These are phyloP conservation scores for Sugiyamaella sp. DNA, from an alignment of 1,139 yeast species.

Conservation along the genomic window DNA sequence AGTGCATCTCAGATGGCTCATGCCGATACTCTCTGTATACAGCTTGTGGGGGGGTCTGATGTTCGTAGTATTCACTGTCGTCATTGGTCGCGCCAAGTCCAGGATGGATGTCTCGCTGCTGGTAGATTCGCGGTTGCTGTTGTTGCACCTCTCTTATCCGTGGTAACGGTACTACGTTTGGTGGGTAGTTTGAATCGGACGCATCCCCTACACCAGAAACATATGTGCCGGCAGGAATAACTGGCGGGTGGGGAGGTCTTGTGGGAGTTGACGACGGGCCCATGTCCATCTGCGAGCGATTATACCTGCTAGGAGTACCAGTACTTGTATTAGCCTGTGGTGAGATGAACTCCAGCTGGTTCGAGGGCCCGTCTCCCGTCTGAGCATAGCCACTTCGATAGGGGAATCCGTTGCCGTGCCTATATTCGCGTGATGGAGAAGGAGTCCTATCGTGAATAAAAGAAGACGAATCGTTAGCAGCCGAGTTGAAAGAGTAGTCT, in stretches of 20 bases:
- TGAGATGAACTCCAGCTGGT: constrained; percentile 17
- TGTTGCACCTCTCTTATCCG: constrained; percentile 27
- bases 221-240: constrained; percentile 40
- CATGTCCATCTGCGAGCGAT: background rate
- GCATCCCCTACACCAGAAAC: constrained; percentile 39
- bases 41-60: constrained; percentile 11
- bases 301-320: constrained; percentile 6
- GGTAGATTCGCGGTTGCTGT: constrained; percentile 24
- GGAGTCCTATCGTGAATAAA: constrained; percentile 23
- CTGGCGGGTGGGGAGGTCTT: constrained; percentile 11
- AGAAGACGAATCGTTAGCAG: constrained; percentile 19
- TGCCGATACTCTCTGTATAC: constrained; percentile 4
- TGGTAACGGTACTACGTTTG: constrained; percentile 40
- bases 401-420: constrained; percentile 21
- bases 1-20: constrained; percentile 4
- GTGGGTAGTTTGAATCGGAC: constrained; percentile 37
- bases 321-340: constrained; percentile 5
- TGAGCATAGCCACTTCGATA: constrained; percentile 19
- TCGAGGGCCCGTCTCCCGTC: constrained; percentile 17
- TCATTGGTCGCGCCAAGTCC: too few relatives aligned
- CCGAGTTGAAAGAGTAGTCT: constrained; percentile 22
- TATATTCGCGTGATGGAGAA: constrained; percentile 28
- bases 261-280: constrained; percentile 7
- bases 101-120: constrained; percentile 7
- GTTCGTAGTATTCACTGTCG: background rate